A percentile compares a stretch with the other conserved stretches of the same genome.
phyloP scores from a whole-genome alignment of 495 filamentous ascomycete genomes.

The Aspergillus sclerotioniger region DNA sequence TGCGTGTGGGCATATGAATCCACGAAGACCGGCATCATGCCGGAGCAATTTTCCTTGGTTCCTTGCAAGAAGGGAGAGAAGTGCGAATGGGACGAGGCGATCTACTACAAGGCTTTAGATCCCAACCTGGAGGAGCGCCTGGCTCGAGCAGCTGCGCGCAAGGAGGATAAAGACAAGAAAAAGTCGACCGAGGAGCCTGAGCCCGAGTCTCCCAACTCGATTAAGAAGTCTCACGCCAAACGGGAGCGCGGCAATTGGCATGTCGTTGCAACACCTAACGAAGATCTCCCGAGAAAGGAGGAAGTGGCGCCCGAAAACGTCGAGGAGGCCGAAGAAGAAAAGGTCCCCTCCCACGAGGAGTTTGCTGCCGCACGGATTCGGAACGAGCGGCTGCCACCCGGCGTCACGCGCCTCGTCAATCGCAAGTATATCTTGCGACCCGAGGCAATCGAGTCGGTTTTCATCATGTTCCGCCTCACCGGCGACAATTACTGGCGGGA shows the following conservation, averaged over 20 bases:
- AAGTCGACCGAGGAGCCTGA: neutral
- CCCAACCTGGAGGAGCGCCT: conserved; percentile 39
- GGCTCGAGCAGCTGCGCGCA: conserved; percentile 24
- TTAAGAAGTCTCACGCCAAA: conserved; percentile 9
- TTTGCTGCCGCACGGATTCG: conserved; percentile 58
- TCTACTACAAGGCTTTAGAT: conserved; percentile 58
- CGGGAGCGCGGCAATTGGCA: conserved; percentile 26
- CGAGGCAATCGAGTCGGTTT: conserved; percentile 92
- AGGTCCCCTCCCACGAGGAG: conserved; percentile 53
- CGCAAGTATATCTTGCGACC: conserved; percentile 80
- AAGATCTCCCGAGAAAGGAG: conserved; percentile 1
- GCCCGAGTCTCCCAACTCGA: neutral
- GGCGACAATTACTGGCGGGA: conserved; percentile 77
- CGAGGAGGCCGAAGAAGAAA: conserved; percentile 10
- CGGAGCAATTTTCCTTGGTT: conserved; percentile 66
- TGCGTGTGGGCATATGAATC: conserved; percentile 92
- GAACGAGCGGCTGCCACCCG: conserved; percentile 63
- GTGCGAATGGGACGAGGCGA: conserved; percentile 76
- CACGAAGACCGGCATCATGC: conserved; percentile 85
- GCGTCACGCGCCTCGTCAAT: conserved; percentile 58
- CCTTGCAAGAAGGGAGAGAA: conserved; percentile 62
- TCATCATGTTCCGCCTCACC: conserved; percentile 92
- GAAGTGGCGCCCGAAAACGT: neutral
- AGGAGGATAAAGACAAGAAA: conserved; percentile 28
- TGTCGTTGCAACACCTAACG: conserved; percentile 12